Conservation (phyloP, 1,139 yeast species). For the Blastobotrys aristatus region DNA sequence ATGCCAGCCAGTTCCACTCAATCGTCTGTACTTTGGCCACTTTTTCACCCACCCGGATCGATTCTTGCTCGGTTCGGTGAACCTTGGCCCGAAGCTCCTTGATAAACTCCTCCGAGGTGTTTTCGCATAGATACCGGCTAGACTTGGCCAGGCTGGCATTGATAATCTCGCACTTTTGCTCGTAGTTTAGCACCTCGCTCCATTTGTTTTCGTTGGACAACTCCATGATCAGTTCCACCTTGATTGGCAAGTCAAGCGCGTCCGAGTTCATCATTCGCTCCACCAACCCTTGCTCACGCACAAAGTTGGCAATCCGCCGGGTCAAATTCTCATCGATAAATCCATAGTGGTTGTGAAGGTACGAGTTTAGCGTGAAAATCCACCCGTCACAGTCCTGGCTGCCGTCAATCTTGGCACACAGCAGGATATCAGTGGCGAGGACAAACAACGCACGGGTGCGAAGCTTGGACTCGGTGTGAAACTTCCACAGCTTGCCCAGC, state of each 20-base stretch:
- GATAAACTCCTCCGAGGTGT: constrained; percentile 2
- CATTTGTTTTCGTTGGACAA: background rate
- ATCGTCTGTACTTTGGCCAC: background rate
- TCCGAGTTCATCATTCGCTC: background rate
- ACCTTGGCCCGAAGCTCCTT: background rate
- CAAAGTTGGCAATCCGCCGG: background rate
- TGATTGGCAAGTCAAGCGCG: constrained; percentile 4
- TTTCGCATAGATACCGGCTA: constrained; percentile 1
- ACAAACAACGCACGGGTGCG: constrained; percentile 39
- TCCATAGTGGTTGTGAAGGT: constrained; percentile 2
- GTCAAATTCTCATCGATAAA: constrained; percentile 2
- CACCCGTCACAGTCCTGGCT: constrained; percentile 1
- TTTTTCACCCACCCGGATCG: constrained; percentile 8
- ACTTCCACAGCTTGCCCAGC: constrained; percentile 46
- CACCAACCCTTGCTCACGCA: background rate
- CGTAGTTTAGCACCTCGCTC: background rate
- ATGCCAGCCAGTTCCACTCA: constrained; percentile 9
- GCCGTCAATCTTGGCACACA: background rate
- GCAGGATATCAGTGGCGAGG: constrained; percentile 10
- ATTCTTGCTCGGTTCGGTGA: background rate
- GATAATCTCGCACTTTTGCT: constrained; percentile 7
- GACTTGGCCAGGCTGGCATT: background rate
- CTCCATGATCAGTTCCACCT: constrained; percentile 8
- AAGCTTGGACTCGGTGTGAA: constrained; percentile 56
- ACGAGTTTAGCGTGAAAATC: constrained; percentile 12